Evolutionary conservation across 2,329 filamentous ascomycete genomes (phyloP), one percentile per base, ranked within the genome.

Genomic region (Fusarium azukiicola): DNA sequence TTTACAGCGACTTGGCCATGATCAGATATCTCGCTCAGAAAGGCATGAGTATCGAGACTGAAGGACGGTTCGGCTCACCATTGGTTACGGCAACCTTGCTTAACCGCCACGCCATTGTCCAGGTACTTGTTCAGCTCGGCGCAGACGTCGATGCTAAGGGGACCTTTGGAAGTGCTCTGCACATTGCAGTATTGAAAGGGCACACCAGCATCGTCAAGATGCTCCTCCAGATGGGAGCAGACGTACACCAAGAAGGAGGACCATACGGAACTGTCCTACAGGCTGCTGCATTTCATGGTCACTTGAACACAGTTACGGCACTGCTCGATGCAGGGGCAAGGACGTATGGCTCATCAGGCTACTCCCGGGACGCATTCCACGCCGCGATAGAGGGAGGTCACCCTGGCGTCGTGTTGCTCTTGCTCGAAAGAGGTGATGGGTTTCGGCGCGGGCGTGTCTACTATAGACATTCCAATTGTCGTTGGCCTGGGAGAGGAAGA

Each of bases 301-400:
- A 72, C 21, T 19, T 10, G 17, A 10, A 44, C 2, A 68, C 58
- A 3, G 71, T 72, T 5, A 38, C 72, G 40, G 12, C 66, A 3
- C 32, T 38, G 11, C 23, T 79, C 8, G 36, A 75, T 8, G 67
- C 52, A 5, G 71, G 72, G 1, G 77, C 73, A 5, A 16, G 52
- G 16, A 42, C 58, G 4, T 36, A 58, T 0, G 10, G 14, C 27
- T 32, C 27, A 32, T 32, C 27, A 2, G 69, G 69, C 19, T 63
- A 47, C 14, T 75, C n/a, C 3, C 40, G n/a, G 21, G 75, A 76
- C 17, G 71, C 71, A 4, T 61, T 78, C 2, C 63, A 69, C 21
- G 75, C 75, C 0, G 75, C 77, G 17, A 72, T 71, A 12, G 58
- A 74, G 9, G 71, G 77, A n/a, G 77, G 75, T 0, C 75, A 78